phyloP scores from a whole-genome alignment of 192 early-diverging fungal species.

The Mortierella hygrophila region DNA sequence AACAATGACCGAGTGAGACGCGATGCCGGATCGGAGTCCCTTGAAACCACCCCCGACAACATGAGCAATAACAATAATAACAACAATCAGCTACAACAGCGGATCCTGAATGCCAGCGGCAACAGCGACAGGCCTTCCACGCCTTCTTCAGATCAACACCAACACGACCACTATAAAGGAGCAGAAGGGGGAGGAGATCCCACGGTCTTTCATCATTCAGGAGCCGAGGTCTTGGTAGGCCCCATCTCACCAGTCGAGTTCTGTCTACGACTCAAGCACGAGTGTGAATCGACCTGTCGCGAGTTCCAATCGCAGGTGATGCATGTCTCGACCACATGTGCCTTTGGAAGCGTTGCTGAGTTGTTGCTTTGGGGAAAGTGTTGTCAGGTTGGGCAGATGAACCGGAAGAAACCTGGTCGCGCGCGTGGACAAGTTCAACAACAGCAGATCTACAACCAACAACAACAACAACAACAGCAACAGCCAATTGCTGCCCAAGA shows the following conservation, averaged over 20 bases:
- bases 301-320: slow-evolving; percentile 17
- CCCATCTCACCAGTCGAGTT: slow-evolving; percentile 24
- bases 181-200: neutral
- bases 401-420: neutral
- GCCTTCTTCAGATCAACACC: neutral
- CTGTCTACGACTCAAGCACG: slow-evolving; percentile 43
- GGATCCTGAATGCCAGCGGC: neutral
- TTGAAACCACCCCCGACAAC: neutral
- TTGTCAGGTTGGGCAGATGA: slow-evolving; percentile 35
- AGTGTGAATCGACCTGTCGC: slow-evolving; percentile 44
- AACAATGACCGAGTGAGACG: neutral
- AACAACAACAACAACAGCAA: neutral
- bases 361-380: slow-evolving; percentile 47
- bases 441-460: neutral
- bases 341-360: slow-evolving; percentile 39
- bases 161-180: neutral
- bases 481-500: neutral
- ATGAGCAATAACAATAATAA: neutral
- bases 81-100: neutral
- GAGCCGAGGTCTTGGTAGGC: slow-evolving; percentile 17
- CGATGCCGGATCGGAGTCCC: neutral
- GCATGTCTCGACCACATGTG: slow-evolving; percentile 31
- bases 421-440: neutral
- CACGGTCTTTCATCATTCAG: slow-evolving; percentile 22
- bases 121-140: neutral